Evolutionary conservation across 345 rosid species (phyloP).

Genomic region (Kernera saxatilis): DNA sequence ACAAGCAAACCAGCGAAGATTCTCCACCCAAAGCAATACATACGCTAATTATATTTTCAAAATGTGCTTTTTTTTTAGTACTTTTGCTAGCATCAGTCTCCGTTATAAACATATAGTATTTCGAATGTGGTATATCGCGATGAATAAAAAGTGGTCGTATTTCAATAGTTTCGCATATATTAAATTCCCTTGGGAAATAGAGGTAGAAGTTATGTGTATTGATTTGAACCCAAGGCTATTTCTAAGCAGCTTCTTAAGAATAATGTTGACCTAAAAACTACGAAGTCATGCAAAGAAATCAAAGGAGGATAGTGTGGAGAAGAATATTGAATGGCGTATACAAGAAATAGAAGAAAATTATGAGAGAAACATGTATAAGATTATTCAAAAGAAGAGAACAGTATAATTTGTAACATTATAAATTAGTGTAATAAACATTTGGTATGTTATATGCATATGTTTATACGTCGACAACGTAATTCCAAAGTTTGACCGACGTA

Average conservation of each 20-base stretch:
- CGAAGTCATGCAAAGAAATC: not conserved
- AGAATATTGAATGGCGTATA: not conserved
- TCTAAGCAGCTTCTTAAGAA: conserved; percentile 25
- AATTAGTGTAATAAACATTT: not conserved
- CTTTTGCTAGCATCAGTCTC: not conserved
- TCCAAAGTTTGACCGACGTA: not conserved
- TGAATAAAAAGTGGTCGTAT: not conserved
- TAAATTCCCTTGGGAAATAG: not conserved
- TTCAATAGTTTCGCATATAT: not conserved
- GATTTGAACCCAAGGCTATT: not conserved
- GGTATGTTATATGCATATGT: not conserved
- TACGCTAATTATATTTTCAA: not conserved
- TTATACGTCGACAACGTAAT: not conserved
- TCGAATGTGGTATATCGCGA: not conserved
- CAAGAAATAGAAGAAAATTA: not conserved
- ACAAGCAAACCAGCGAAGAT: conserved; percentile 4
- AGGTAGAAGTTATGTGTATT: not conserved
- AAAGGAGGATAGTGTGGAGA: not conserved
- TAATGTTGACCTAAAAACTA: conserved; percentile 11
- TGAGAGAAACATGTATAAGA: not conserved
- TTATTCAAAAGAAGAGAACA: conserved; percentile 7
- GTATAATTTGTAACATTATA: not conserved
- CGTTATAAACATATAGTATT: not conserved
- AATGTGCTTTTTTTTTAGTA: not conserved
- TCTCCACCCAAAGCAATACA: conserved; percentile 9